Base-by-base conservation (phyloP, 2,329 filamentous ascomycete species). In the Monilinia laxa region DNA sequence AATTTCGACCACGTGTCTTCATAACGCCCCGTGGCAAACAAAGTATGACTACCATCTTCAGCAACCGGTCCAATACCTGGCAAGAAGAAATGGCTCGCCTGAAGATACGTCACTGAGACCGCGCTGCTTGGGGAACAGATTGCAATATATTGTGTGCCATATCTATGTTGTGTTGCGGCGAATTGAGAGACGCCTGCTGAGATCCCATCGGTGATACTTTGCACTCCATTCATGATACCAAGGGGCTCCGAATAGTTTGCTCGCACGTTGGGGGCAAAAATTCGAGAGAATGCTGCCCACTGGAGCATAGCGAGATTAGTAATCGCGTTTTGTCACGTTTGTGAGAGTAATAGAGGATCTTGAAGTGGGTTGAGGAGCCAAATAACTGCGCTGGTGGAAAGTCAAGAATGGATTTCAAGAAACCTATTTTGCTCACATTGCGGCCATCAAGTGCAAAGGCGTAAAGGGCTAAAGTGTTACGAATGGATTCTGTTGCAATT, bases 391-490 rank as follows among this genome's bases (percentile, higher is more conserved):
- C 1, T 4, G 18, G 20, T 1, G n/a, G 2, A 11, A 12, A 54
- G 14, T 53, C 25, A 18, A 53, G 25, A 18, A 18, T 12, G 18
- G 14, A 20, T 31, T 31, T 3, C 12, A 31, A n/a, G 18, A 31
- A 59, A 49, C 1, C 0, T 4, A 31, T 42, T 9, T 28, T 14
- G 12, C 57, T 59, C 45, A 49, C 42, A n/a, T 59, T 59, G 2
- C 42, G 28, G 14, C 57, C 57, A 10, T 59, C 57, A 23, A 49
- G 7, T 14, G 42, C 42, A 35, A 59, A 59, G 18, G 42, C 42
- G 20, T 59, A 59, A 18, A 59, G 28, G 16, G 57, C 20, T 16
- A 35, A 7, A 10, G 42, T 59, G 25, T 59, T 59, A 49, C 57
- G 42, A 2, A 49, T 59, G 18, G 12, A 35, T 35, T 59, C 57